These are phyloP conservation scores for Sphaerobolus stellatus DNA, from an alignment of 1,284 basidiomycete species.

Conservation along the genomic window DNA sequence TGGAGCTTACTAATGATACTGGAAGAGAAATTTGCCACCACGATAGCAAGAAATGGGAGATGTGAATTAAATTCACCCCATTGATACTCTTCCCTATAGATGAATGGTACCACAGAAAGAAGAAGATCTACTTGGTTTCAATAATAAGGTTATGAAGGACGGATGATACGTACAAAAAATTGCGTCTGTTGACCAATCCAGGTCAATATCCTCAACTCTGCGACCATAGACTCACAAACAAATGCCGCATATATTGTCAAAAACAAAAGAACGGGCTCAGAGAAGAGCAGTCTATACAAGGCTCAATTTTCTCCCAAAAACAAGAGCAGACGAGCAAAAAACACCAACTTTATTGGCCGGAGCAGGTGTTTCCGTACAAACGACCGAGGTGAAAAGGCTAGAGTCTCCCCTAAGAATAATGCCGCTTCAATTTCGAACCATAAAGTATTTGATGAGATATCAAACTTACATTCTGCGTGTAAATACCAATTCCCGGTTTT, in stretches of 20 bases:
- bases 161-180: conserved; percentile 20
- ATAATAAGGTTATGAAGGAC: neutral
- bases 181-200: conserved; percentile 15
- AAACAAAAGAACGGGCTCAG: conserved; percentile 31
- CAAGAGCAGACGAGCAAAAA: neutral
- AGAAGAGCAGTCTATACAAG: conserved; percentile 24
- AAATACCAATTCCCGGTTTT: conserved; percentile 30
- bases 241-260: conserved; percentile 27
- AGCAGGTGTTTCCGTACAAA: conserved; percentile 30
- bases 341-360: conserved; percentile 22
- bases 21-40: conserved; percentile 30
- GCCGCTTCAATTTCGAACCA: no score
- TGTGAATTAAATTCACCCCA: conserved; percentile 29
- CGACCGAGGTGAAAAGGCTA: conserved; percentile 23
- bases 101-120: conserved; percentile 33
- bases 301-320: neutral
- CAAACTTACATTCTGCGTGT: conserved; percentile 16
- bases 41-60: conserved; percentile 33
- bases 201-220: neutral
- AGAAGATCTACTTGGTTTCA: conserved; percentile 19
- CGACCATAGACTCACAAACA: conserved; percentile 7
- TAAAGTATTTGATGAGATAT: neutral
- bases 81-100: conserved; percentile 29
- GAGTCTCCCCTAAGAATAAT: conserved; percentile 26
- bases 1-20: conserved; percentile 31